Evolutionary conservation across 768 basidiomycete species (phyloP), one percentile per base, ranked within the genome.

Genomic region (Lepiota subincarnata): DNA sequence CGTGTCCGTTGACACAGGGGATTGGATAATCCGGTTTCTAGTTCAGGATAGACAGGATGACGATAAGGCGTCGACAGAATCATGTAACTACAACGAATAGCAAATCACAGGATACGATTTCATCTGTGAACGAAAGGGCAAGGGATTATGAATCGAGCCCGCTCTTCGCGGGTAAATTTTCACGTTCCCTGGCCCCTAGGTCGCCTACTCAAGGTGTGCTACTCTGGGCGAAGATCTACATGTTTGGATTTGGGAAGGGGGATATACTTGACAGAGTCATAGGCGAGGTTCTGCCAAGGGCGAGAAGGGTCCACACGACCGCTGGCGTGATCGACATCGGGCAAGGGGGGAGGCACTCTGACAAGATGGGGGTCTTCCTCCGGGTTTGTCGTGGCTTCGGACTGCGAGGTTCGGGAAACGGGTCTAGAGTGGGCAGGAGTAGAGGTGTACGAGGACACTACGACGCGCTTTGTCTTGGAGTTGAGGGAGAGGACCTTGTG

Each of bases 401-500:
- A 63, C 20, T 68, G 59, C 0, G 74, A 74, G 0, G 4, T 53
- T 35, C 42, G 12, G 3, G 48, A 51, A 4, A 64, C 62, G 2
- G 70, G 62, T 1, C 71, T 67, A 20, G 75, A 74, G 14, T 68
- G 60, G 3, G 71, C 60, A 1, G 72, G 68, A 14, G 72, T 67
- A 5, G 74, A 70, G 4, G 68, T 73, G 59, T 78, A 84, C 0
- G 84, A 80, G 1, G 82, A 75, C 4, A 87, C 70, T 1, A 68
- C 75, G 18, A 82, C 75, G 53, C 70, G 76, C 43, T 78, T 78
- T 22, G 74, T 78, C 53, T 75, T 75, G 10, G 48, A 67, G 8
- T 73, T 68, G 51, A 88, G 59, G 7, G 86, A 85, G 19, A 87
- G 58, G 8, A 86, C 81, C 62, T 79, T 84, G 56, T 81, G 82